Evolutionary conservation across 192 early-diverging fungal genomes (phyloP).

Genomic region (Podila epicladia): DNA sequence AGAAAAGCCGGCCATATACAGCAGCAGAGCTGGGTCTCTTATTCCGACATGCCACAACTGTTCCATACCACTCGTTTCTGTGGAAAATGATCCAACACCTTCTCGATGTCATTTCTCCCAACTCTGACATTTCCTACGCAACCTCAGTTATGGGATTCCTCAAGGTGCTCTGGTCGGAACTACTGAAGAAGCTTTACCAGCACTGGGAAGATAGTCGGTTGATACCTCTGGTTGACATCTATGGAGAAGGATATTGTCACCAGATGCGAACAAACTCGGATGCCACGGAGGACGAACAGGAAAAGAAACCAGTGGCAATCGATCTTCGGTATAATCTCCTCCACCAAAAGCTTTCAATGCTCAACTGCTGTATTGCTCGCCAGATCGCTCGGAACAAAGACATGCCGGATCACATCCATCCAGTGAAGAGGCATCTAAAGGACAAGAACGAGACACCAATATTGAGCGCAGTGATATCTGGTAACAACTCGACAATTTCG

Average conservation of each 20-base stretch:
- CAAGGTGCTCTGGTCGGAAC: conserved; percentile 73
- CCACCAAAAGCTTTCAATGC: conserved; percentile 83
- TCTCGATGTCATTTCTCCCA: conserved; percentile 55
- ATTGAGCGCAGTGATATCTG: neutral
- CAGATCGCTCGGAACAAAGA: conserved; percentile 33
- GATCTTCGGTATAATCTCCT: conserved; percentile 73
- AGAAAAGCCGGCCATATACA: conserved; percentile 24
- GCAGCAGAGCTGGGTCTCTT: conserved; percentile 53
- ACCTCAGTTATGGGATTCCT: conserved; percentile 72
- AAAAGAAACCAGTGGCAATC: conserved; percentile 55
- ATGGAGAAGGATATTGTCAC: conserved; percentile 14
- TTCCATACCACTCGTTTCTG: conserved; percentile 62
- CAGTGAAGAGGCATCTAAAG: conserved; percentile 13
- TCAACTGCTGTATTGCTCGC: conserved; percentile 80
- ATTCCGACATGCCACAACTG: conserved; percentile 51
- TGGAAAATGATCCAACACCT: conserved; percentile 62
- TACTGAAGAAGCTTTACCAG: conserved; percentile 66
- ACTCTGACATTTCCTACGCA: conserved; percentile 48
- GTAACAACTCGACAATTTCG: neutral
- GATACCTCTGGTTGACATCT: conserved; percentile 62
- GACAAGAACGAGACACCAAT: neutral
- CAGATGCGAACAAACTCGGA: neutral
- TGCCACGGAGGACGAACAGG: neutral
- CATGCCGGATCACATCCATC: conserved; percentile 13
- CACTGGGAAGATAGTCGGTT: conserved; percentile 69